Conservation (phyloP, 2,329 filamentous ascomycete genomes). For the Stachybotrys chartarum region DNA sequence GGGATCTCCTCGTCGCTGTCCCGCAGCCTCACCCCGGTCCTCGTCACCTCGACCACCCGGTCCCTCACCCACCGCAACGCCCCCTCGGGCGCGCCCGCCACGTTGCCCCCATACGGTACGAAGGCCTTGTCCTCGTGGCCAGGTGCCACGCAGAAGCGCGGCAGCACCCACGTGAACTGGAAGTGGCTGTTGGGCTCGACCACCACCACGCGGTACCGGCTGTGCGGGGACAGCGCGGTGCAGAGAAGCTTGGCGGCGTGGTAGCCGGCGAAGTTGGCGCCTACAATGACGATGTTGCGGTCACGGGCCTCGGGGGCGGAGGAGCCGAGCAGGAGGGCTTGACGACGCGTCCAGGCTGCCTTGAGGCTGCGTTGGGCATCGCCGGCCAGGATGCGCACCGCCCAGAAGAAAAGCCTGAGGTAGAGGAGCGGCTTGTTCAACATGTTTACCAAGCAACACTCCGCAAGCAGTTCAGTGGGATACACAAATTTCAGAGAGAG, state of each 20-base stretch:
- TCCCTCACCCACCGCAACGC: conserved; percentile 33
- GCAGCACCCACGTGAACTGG: conserved; percentile 53
- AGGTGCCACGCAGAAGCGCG: conserved; percentile 49
- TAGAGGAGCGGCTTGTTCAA: conserved; percentile 21
- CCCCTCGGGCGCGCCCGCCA: conserved; percentile 25
- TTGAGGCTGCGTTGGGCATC: conserved; percentile 12
- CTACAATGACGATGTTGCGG: conserved; percentile 46
- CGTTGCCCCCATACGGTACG: conserved; percentile 45
- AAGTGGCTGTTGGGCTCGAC: conserved; percentile 55
- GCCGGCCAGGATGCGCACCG: conserved; percentile 13
- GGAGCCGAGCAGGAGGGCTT: conserved; percentile 5
- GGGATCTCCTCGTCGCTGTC: conserved; percentile 34
- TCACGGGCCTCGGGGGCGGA: conserved; percentile 14
- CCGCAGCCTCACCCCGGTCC: conserved; percentile 30
- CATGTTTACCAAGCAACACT: conserved; percentile 10
- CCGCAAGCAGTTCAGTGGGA: neutral
- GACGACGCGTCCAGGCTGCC: conserved; percentile 7
- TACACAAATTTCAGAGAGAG: neutral
- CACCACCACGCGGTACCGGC: conserved; percentile 42
- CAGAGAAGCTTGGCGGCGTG: conserved; percentile 40
- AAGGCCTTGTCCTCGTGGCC: conserved; percentile 51
- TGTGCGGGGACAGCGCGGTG: conserved; percentile 37
- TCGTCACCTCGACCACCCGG: conserved; percentile 29
- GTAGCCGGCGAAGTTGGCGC: conserved; percentile 51
- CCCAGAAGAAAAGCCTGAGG: conserved; percentile 18